Evolutionary conservation across 805 yeast species (phyloP), one percentile per base, ranked within the genome.

Genomic region (Spathaspora sp.): DNA sequence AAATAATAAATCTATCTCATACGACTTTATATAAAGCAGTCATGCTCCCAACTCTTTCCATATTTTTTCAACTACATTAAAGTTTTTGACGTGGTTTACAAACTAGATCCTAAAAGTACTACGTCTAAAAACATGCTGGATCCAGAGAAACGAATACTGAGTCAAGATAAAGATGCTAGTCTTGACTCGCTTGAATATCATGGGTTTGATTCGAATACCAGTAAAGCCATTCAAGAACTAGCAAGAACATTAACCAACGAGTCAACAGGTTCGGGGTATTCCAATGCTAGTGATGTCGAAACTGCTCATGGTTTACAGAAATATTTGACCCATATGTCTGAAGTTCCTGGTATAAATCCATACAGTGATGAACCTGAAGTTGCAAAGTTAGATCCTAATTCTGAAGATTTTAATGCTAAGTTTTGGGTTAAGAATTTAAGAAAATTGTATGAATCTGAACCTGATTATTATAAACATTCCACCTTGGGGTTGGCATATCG

Each of bases 341-440:
- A 72, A 49, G 80, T 78, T 28, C 82, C 82, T 0, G 85, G 85
- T 52, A 64, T 71, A 1, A 58, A 59, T 42, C 78, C 83, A 1
- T 72, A 62, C 48, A 55, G 48, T 12, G 58, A 53, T 14, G 57
- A 60, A 5, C 23, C 20, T 8, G 49, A 57, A 48, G 66, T 72
- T 49, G 74, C 79, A 14, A 58, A 71, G 48, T 69, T 86, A 58
- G 82, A 86, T 60, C 91, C 91, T 1, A 69, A 73, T 23, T 72
- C 79, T 47, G 85, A 79, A n/a, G 61, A 76, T 8, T 85, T 85
- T 61, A 77, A 78, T 57, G 75, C 87, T 49, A 80, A 77, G 59
- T 80, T 77, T 50, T 85, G 91, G 91, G 83, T 85, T 50, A 82
- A 82, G 60, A 85, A 85, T 59, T 65, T 83, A 69, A 72, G 83